These are phyloP conservation scores for Vitis hybrid DNA, from an alignment of 177 flowering plant genomes.

Conservation along the genomic window DNA sequence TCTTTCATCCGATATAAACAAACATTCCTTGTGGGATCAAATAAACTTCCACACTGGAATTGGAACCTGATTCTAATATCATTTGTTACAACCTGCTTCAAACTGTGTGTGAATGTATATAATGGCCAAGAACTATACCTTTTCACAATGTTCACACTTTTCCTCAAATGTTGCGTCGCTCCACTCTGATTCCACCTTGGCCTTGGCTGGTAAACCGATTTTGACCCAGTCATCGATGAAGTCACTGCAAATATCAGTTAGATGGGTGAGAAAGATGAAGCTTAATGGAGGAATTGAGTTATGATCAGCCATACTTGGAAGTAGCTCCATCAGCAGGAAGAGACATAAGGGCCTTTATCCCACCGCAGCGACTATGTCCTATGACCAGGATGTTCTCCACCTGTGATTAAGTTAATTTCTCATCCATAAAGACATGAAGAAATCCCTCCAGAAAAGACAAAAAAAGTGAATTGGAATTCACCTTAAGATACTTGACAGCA, in stretches of 20 bases:
- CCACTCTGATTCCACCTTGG: neutral
- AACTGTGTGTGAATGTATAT: too few species aligned
- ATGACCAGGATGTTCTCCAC: conserved; percentile 5
- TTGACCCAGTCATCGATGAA: conserved; percentile 7
- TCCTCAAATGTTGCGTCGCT: neutral
- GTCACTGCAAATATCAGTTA: neutral
- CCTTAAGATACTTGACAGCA: conserved; percentile 16
- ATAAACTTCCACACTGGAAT: too few species aligned
- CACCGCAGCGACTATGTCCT: conserved; percentile 8
- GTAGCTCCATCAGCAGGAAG: neutral
- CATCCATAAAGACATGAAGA: neutral
- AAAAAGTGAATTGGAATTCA: neutral
- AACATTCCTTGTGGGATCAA: too few species aligned
- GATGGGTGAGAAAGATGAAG: too few species aligned
- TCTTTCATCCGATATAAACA: too few species aligned
- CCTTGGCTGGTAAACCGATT: conserved; percentile 4
- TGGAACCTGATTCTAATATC: too few species aligned
- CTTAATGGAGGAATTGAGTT: neutral
- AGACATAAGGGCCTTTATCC: neutral
- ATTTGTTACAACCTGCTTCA: too few species aligned
- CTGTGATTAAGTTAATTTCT: neutral
- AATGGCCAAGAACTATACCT: neutral
- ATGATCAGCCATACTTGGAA: neutral
- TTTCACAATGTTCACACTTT: neutral
- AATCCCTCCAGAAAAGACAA: too few species aligned